These are phyloP conservation scores for Candida coquimbonensis DNA, from an alignment of 805 yeast genomes.

Conservation along the genomic window DNA sequence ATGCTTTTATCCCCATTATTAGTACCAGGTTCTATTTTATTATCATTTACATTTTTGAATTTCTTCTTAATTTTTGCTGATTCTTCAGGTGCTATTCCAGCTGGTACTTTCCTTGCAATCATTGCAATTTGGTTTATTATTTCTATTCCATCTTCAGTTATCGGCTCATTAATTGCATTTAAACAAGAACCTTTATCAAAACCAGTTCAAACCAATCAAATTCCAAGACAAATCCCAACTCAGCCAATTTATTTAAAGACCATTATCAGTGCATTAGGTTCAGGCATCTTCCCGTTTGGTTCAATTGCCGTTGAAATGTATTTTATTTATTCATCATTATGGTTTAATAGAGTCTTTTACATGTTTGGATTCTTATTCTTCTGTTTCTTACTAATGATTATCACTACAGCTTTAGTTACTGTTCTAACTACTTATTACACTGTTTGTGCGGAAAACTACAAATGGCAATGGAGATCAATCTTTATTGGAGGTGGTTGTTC, in stretches of 20 bases:
- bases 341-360: constrained; percentile 91
- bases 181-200: constrained; percentile 49
- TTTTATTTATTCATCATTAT: constrained; percentile 81
- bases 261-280: constrained; percentile 57
- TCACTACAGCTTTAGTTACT: constrained; percentile 77
- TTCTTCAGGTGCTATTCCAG: constrained; percentile 93
- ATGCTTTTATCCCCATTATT: constrained; percentile 74
- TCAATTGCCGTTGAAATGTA: constrained; percentile 93
- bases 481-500: constrained; percentile 88
- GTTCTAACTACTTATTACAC: constrained; percentile 76
- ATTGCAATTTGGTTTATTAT: constrained; percentile 78
- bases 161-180: constrained; percentile 76
- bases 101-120: constrained; percentile 80
- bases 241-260: constrained; percentile 81
- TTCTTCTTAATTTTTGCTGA: constrained; percentile 70
- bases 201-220: constrained; percentile 91
- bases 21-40: constrained; percentile 76
- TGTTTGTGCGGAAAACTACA: constrained; percentile 84
- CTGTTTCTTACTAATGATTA: constrained; percentile 74
- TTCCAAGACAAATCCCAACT: constrained; percentile 90
- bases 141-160: constrained; percentile 75
- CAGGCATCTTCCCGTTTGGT: constrained; percentile 93
- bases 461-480: constrained; percentile 95
- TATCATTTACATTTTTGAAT: constrained; percentile 61
- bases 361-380: constrained; percentile 96